Evolutionary conservation across 768 basidiomycete genomes (phyloP).

Genomic region (Amanita molliuscula): DNA sequence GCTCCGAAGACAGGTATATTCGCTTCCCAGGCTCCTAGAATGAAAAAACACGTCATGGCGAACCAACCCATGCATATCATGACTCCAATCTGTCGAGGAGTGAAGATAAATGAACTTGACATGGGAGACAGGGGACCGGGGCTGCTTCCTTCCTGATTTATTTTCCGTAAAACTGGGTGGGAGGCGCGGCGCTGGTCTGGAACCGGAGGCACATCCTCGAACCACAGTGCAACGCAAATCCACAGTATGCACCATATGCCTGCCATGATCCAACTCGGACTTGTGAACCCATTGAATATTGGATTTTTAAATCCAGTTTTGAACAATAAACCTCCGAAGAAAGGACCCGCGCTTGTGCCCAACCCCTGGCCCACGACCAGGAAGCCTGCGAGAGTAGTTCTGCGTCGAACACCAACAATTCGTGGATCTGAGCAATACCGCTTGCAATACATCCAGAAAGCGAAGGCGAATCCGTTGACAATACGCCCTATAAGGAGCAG

Average conservation of each 20-base stretch:
- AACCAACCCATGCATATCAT: conserved; percentile 60
- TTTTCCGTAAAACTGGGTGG: conserved; percentile 23
- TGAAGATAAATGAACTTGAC: background rate
- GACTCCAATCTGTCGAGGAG: conserved; percentile 27
- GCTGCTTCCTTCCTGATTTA: conserved; percentile 7
- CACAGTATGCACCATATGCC: conserved; percentile 42
- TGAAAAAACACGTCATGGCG: conserved; percentile 60
- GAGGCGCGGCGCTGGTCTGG: background rate
- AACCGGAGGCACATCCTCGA: conserved; percentile 26
- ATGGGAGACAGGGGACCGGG: background rate
- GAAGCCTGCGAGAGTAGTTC: conserved; percentile 54
- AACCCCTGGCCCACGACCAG: conserved; percentile 52
- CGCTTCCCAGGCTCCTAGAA: conserved; percentile 60
- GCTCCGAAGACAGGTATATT: conserved; percentile 57
- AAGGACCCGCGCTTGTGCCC: conserved; percentile 55
- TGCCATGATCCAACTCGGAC: conserved; percentile 61
- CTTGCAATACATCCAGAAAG: conserved; percentile 59
- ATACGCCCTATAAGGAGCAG: conserved; percentile 65
- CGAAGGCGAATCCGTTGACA: conserved; percentile 49
- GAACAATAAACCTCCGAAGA: conserved; percentile 51
- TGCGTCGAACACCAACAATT: conserved; percentile 53
- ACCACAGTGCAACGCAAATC: conserved; percentile 22
- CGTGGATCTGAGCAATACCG: conserved; percentile 62
- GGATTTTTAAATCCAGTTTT: conserved; percentile 45
- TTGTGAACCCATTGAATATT: conserved; percentile 59